phyloP scores from a whole-genome alignment of 345 rosid genomes.

The Corchorus olitorius region DNA sequence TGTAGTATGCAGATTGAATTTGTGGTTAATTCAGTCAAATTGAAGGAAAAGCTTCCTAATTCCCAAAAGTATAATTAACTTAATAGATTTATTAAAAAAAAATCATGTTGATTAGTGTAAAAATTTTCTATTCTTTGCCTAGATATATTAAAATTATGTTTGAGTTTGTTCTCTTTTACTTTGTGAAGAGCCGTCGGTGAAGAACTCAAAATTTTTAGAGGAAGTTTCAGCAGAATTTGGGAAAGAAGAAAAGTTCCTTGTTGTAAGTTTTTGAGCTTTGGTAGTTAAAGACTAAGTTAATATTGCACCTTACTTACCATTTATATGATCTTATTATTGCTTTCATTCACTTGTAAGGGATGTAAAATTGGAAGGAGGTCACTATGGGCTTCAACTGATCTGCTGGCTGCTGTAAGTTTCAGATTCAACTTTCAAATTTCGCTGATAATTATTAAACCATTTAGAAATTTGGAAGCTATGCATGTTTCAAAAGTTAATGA shows the following conservation, averaged over 20 bases:
- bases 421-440: neutral
- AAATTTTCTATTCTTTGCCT: neutral
- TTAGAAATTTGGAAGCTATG: neutral
- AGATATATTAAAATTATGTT: neutral
- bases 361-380: conserved; percentile 9
- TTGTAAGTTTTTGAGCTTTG: conserved; percentile 5
- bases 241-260: conserved; percentile 3
- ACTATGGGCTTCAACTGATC: conserved; percentile 15
- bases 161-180: neutral
- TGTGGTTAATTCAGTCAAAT: neutral
- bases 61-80: too few species aligned
- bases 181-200: neutral
- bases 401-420: neutral
- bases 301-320: neutral
- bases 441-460: too few species aligned
- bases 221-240: conserved; percentile 6
- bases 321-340: neutral
- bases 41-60: too few species aligned
- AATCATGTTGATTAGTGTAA: neutral
- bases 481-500: neutral
- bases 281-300: neutral
- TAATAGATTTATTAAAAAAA: too few species aligned
- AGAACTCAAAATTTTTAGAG: conserved; percentile 9
- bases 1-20: neutral
- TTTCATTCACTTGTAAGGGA: neutral